Base-by-base conservation (phyloP, 2,329 filamentous ascomycete genomes). In the Paraphaeosphaeria minitans region DNA sequence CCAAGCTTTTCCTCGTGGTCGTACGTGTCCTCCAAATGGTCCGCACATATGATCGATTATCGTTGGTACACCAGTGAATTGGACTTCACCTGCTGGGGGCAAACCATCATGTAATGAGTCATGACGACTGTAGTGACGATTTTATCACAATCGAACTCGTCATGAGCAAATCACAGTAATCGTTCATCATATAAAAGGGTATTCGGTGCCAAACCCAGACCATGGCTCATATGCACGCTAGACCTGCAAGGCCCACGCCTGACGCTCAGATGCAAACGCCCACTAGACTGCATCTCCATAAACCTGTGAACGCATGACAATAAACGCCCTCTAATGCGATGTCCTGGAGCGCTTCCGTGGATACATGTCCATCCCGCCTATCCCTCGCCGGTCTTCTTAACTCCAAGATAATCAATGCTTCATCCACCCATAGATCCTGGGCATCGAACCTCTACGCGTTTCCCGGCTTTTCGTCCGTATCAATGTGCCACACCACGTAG, bases 401-500 rank as follows among this genome's bases (percentile, higher is more conserved):
- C 37, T 7, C 37, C 37, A n/a, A 39, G 37, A 37, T 39, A n/a
- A 19, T 3, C 14, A 12, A 31, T 31, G 29, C 29, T 39, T n/a
- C 37, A n/a, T 8, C 14, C 13, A 5, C 16, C 1, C 16, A 39
- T n/a, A 7, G 14, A 8, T 22, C 19, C 10, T 22, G 13, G 41
- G 7, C 8, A 43, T 12, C 41, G 33, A 29, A 12, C 6, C 21
- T 21, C 55, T 51, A 72, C 13, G 79, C 80, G 75, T 98, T 98
- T 35, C 93, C 92, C 35, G 87, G 86, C 83, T 97, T 97, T 82
- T 99, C 95, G 57, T 93, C 87, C 2, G 95, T 99, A 77, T 99
- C 95, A 71, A 97, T 91, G 76, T 99, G 95, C 95, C 95, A 99
- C 59, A 99, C 94, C 52, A 99, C 89, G 76, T 99, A 99, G 77